phyloP scores from a whole-genome alignment of 306 rosid species.

The Inga oerstediana region DNA sequence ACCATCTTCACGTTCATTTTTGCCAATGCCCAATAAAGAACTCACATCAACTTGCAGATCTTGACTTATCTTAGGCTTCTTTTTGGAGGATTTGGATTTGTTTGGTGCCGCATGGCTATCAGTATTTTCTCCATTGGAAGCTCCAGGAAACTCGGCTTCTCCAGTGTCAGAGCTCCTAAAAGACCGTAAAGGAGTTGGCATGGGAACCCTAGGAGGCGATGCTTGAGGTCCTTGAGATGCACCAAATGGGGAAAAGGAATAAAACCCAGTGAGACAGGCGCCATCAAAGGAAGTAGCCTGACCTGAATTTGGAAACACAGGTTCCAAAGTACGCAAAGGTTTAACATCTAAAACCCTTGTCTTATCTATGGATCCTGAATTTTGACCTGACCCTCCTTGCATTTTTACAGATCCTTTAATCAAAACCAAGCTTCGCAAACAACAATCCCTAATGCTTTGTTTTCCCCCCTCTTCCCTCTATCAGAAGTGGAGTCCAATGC shows the following conservation, averaged over 20 bases:
- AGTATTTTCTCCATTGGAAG: conserved; percentile 25
- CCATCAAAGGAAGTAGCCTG: conserved; percentile 40
- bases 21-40: conserved; percentile 41
- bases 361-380: conserved; percentile 53
- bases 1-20: conserved; percentile 49
- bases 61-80: conserved; percentile 34
- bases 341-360: conserved; percentile 58
- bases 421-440: conserved; percentile 28
- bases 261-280: conserved; percentile 48
- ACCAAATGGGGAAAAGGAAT: conserved; percentile 65
- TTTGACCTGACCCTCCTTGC: conserved; percentile 53
- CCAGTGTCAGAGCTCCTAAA: conserved; percentile 21
- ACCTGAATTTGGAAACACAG: conserved; percentile 47
- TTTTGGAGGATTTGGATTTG: conserved; percentile 30
- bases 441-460: background rate
- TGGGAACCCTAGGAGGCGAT: conserved; percentile 31
- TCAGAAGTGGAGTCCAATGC: background rate
- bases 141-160: background rate
- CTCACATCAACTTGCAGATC: conserved; percentile 16
- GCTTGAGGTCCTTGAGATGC: conserved; percentile 36
- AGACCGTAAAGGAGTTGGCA: conserved; percentile 40
- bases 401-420: conserved; percentile 44
- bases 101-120: conserved; percentile 21
- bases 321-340: conserved; percentile 62
- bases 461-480: conserved; percentile 3